Conservation (phyloP, 202 grass and related monocot species). For the Thinopyrum obtusiflorum region DNA sequence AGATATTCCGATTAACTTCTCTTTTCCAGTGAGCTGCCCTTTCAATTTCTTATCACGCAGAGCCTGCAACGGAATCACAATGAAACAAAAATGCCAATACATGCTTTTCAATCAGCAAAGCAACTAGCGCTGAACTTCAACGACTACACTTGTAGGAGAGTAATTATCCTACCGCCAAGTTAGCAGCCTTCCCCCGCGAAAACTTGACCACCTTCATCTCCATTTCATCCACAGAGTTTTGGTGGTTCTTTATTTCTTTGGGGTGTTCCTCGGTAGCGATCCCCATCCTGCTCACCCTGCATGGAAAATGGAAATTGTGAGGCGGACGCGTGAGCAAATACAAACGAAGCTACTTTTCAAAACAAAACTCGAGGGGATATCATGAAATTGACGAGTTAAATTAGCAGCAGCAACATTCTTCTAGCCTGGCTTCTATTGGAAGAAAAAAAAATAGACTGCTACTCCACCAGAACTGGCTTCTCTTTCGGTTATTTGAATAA, state of each 20-base stretch:
- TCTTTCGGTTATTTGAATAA: not conserved
- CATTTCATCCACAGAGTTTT: slow-evolving; percentile 51
- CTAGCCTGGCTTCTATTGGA: not conserved
- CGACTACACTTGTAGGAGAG: not conserved
- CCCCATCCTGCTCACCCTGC: not conserved
- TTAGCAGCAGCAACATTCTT: not conserved
- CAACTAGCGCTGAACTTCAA: not conserved
- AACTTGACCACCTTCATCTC: slow-evolving; percentile 69
- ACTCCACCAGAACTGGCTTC: not conserved
- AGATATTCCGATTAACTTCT: slow-evolving; percentile 70
- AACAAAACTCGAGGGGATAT: not conserved
- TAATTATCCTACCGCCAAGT: slow-evolving; percentile 54
- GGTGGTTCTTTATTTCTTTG: not conserved
- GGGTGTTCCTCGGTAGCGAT: not conserved
- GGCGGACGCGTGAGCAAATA: not conserved
- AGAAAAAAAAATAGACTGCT: not conserved
- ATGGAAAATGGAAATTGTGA: not conserved
- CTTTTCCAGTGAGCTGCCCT: slow-evolving; percentile 60
- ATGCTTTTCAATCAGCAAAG: not conserved
- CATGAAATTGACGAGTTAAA: not conserved
- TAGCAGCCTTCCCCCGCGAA: slow-evolving; percentile 56
- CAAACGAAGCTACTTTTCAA: not conserved
- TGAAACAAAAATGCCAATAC: slow-evolving; percentile 14
- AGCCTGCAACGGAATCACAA: slow-evolving; percentile 31
- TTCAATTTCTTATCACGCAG: slow-evolving; percentile 82